These are phyloP conservation scores for Fusarium denticulatum DNA, from an alignment of 2,329 filamentous ascomycete genomes.

Conservation along the genomic window DNA sequence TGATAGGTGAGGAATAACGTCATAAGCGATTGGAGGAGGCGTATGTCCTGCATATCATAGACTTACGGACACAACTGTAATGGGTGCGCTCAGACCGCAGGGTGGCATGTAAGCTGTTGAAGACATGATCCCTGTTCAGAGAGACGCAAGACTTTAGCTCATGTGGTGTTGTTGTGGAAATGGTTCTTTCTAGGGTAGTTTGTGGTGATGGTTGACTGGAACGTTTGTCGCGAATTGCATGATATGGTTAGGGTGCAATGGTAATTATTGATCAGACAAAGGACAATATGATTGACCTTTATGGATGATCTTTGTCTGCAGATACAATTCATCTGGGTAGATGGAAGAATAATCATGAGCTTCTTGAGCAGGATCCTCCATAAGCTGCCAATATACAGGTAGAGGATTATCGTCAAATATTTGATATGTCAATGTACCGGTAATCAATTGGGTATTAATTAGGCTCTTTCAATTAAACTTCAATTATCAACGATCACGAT, in stretches of 20 bases:
- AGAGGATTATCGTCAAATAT: neutral
- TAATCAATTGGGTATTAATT: neutral
- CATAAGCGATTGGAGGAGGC: neutral
- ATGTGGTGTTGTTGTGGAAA: constrained; percentile 5
- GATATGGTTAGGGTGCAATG: neutral
- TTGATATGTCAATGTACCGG: neutral
- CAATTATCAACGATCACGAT: constrained; percentile 14
- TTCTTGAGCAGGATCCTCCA: too few relatives aligned
- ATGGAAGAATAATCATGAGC: too few relatives aligned
- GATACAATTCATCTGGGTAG: too few relatives aligned
- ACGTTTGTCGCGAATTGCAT: neutral
- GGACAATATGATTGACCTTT: neutral
- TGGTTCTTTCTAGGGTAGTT: constrained; percentile 7
- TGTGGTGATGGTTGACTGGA: neutral
- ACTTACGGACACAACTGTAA: neutral
- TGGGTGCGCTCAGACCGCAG: constrained; percentile 20
- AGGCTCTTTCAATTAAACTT: neutral
- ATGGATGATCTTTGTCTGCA: neutral
- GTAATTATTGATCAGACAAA: neutral
- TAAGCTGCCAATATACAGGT: fast-evolving
- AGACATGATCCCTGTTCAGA: constrained; percentile 17
- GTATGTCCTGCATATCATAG: constrained; percentile 1
- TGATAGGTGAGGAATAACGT: neutral
- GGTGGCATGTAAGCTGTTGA: constrained; percentile 12
- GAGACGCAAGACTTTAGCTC: neutral